These are phyloP conservation scores for Ilyonectria mors-panacis DNA, from an alignment of 2,329 filamentous ascomycete species.

Conservation along the genomic window DNA sequence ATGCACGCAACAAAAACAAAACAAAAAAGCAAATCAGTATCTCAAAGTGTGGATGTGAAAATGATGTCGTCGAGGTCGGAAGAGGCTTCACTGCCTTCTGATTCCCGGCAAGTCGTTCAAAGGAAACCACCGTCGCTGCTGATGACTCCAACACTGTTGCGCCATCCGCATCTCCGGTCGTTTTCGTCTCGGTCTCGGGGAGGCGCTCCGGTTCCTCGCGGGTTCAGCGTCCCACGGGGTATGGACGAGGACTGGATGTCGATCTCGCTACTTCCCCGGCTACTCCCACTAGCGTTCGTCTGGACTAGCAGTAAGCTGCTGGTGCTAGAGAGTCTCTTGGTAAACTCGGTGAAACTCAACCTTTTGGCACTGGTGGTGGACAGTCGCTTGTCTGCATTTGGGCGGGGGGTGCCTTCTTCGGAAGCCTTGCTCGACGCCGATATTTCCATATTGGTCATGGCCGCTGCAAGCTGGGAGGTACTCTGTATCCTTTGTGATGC, in stretches of 20 bases:
- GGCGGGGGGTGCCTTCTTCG: constrained; percentile 53
- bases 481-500: constrained; percentile 63
- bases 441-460: constrained; percentile 44
- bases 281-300: constrained; percentile 68
- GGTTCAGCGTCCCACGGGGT: constrained; percentile 58
- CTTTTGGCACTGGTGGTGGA: constrained; percentile 70
- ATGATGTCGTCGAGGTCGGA: constrained; percentile 4
- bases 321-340: constrained; percentile 72
- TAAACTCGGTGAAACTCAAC: constrained; percentile 74
- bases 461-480: constrained; percentile 61
- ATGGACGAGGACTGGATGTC: constrained; percentile 57
- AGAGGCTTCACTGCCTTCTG: constrained; percentile 9
- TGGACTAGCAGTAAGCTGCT: constrained; percentile 73
- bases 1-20: constrained; percentile 17
- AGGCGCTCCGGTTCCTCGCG: constrained; percentile 55
- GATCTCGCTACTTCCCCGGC: constrained; percentile 63
- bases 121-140: constrained; percentile 69
- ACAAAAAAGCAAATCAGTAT: constrained; percentile 16
- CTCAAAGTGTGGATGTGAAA: constrained; percentile 15
- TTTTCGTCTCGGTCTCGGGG: constrained; percentile 53
- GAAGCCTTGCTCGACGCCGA: constrained; percentile 34
- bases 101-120: constrained; percentile 50
- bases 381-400: constrained; percentile 62
- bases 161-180: constrained; percentile 69
- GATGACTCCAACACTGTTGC: constrained; percentile 69